phyloP scores from a whole-genome alignment of 73 alveolate genomes.

The Paramecium tetraurelia region DNA sequence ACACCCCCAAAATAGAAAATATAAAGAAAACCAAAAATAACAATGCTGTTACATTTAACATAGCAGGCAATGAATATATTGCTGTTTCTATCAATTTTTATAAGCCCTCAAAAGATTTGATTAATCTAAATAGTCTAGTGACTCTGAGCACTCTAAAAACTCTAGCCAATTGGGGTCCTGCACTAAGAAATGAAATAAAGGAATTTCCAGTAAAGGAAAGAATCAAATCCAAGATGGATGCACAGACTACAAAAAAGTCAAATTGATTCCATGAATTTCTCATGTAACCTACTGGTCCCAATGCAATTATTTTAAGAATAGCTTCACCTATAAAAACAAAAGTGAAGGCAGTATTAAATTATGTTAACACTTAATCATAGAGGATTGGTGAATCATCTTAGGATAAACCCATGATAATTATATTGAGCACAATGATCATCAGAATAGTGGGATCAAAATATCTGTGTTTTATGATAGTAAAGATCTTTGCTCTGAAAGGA shows the following conservation, averaged over 20 bases:
- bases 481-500: slow-evolving; percentile 60
- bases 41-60: slow-evolving; percentile 87
- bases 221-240: slow-evolving; percentile 78
- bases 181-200: slow-evolving; percentile 73
- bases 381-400: slow-evolving; percentile 72
- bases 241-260: slow-evolving; percentile 85
- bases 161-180: slow-evolving; percentile 85
- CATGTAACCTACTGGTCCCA: slow-evolving; percentile 75
- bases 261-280: slow-evolving; percentile 85
- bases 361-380: slow-evolving; percentile 58
- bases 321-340: slow-evolving; percentile 77
- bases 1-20: slow-evolving; percentile 91
- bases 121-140: slow-evolving; percentile 71
- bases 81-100: slow-evolving; percentile 72
- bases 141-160: slow-evolving; percentile 73
- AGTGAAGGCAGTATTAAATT: slow-evolving; percentile 70
- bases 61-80: slow-evolving; percentile 90
- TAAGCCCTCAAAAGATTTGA: slow-evolving; percentile 73
- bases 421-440: slow-evolving; percentile 85
- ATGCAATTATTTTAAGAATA: slow-evolving; percentile 77
- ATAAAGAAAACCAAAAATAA: slow-evolving; percentile 88
- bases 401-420: slow-evolving; percentile 88
- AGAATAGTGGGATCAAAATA: slow-evolving; percentile 81
- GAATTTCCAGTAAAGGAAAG: slow-evolving; percentile 73
- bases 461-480: slow-evolving; percentile 57